phyloP scores from a whole-genome alignment of 352 stramenopile genomes.

The Hyphochytrium catenoides region DNA sequence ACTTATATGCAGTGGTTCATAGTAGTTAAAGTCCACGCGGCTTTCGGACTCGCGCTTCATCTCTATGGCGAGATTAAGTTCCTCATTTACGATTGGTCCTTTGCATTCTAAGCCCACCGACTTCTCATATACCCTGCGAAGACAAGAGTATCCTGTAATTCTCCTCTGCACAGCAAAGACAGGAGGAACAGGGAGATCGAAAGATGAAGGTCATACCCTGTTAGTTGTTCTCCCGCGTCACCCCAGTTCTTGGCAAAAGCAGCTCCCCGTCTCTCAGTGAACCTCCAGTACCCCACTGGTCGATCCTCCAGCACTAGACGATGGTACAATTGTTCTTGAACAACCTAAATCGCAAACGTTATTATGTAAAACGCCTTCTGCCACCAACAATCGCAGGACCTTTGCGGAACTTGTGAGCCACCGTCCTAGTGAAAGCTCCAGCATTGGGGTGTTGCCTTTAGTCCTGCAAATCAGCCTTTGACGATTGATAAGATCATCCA shows the following conservation, averaged over 20 bases:
- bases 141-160: too few relatives aligned
- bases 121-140: constrained; percentile 18
- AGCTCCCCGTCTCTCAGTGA: constrained; percentile 51
- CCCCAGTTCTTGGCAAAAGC: constrained; percentile 40
- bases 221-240: constrained; percentile 15
- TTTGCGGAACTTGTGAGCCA: too few relatives aligned
- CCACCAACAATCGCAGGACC: too few relatives aligned
- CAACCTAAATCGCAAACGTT: too few relatives aligned
- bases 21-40: constrained; percentile 7
- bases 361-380: too few relatives aligned
- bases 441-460: constrained; percentile 46
- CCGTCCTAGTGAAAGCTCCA: constrained; percentile 65
- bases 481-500: constrained; percentile 30
- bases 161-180: too few relatives aligned
- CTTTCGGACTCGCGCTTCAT: constrained; percentile 11
- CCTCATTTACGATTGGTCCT: constrained; percentile 48
- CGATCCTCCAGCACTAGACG: constrained; percentile 31
- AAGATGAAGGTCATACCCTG: too few relatives aligned
- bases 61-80: constrained; percentile 35
- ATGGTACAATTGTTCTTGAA: constrained; percentile 49
- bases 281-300: constrained; percentile 52
- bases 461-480: too few relatives aligned
- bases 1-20: too few relatives aligned
- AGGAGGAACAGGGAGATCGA: too few relatives aligned
- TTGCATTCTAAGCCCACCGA: constrained; percentile 33